Conservation (phyloP, 345 rosid genomes). For the Gossypium stocksii region DNA sequence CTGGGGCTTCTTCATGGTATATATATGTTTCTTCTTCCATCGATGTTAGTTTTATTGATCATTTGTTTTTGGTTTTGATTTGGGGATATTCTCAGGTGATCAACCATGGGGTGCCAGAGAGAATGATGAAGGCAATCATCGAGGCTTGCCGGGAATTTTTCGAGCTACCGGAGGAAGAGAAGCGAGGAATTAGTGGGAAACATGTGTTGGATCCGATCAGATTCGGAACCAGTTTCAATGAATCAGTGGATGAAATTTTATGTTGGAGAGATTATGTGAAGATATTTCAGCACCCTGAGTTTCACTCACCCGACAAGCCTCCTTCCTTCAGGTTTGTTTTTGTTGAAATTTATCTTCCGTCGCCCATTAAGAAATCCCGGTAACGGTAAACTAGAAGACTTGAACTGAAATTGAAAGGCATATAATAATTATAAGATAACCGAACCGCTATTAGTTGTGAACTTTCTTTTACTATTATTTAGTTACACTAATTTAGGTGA, state of each 20-base stretch:
- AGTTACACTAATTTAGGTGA: too few species aligned
- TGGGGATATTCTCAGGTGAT: slow-evolving; percentile 26
- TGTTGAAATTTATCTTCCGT: too few species aligned
- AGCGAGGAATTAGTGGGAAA: slow-evolving; percentile 35
- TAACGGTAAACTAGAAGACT: too few species aligned
- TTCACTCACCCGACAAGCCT: slow-evolving; percentile 43
- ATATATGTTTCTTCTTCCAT: background rate
- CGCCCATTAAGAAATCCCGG: too few species aligned
- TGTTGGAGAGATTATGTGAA: slow-evolving; percentile 58
- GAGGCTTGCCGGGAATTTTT: slow-evolving; percentile 33
- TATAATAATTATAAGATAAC: too few species aligned
- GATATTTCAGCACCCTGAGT: slow-evolving; percentile 34
- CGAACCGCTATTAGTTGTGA: too few species aligned
- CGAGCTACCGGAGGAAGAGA: slow-evolving; percentile 46
- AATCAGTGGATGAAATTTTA: slow-evolving; percentile 33
- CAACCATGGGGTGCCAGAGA: slow-evolving; percentile 43
- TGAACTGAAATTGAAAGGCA: too few species aligned
- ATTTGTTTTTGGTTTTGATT: background rate
- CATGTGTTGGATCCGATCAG: slow-evolving; percentile 47
- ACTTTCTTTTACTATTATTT: too few species aligned
- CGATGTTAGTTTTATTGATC: background rate
- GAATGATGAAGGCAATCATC: slow-evolving; percentile 7
- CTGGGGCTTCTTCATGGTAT: too few species aligned
- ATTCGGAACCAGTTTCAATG: slow-evolving; percentile 53
- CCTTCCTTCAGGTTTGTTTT: slow-evolving; percentile 30